Conservation (phyloP, 352 stramenopile genomes). For the Halophytophthora polymorphica region DNA sequence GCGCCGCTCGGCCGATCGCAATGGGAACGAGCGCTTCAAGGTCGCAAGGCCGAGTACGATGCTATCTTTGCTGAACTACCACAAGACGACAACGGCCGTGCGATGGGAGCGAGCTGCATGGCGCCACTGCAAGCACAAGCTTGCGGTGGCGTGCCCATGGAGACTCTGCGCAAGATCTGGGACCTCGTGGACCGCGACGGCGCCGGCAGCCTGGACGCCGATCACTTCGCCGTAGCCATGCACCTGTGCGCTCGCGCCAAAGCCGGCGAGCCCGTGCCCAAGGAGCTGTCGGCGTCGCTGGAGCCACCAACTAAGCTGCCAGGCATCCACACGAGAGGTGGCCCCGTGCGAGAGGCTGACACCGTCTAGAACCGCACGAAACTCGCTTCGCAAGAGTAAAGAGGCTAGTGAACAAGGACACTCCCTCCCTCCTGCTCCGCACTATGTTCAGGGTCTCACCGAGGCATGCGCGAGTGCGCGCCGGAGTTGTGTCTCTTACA, state of each 20-base stretch:
- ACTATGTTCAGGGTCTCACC: too few species aligned
- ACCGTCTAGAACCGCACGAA: too few species aligned
- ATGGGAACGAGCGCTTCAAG: constrained; percentile 60
- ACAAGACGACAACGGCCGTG: constrained; percentile 50
- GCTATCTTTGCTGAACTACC: constrained; percentile 76
- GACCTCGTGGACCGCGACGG: constrained; percentile 89
- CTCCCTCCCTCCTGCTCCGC: too few species aligned
- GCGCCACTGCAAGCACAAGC: constrained; percentile 58
- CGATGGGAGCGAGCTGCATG: constrained; percentile 72
- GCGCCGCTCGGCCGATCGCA: constrained; percentile 39
- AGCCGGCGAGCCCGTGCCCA: constrained; percentile 67
- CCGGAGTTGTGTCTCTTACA: constrained; percentile 15
- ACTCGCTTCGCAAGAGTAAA: too few species aligned
- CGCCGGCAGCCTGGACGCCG: constrained; percentile 81
- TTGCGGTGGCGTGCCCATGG: constrained; percentile 51
- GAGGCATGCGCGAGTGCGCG: constrained; percentile 3
- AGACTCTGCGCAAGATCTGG: constrained; percentile 86
- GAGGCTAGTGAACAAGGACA: too few species aligned
- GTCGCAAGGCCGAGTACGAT: constrained; percentile 77
- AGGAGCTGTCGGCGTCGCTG: constrained; percentile 45
- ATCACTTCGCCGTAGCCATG: constrained; percentile 92
- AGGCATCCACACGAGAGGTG: too few species aligned
- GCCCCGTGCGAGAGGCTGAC: too few species aligned
- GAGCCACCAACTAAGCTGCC: constrained; percentile 35
- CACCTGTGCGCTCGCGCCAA: constrained; percentile 77